These are phyloP conservation scores for Saksenaea vasiformis DNA, from an alignment of 371 early-diverging fungal genomes.

Conservation along the genomic window DNA sequence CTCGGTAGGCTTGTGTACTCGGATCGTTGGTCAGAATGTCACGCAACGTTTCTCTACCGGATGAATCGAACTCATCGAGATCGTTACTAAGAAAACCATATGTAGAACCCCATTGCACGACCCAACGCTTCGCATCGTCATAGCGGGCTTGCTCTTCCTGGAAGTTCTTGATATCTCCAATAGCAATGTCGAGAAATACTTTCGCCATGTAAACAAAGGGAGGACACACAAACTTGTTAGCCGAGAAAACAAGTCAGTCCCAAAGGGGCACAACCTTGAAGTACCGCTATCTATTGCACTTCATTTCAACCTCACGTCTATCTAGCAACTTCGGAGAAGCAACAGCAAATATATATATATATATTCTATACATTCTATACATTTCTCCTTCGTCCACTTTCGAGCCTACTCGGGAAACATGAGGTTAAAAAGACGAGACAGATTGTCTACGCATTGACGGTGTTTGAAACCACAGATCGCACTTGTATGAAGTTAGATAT, in stretches of 20 bases:
- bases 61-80: conserved; percentile 27
- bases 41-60: conserved; percentile 43
- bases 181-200: conserved; percentile 51
- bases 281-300: not conserved
- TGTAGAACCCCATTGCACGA: conserved; percentile 40
- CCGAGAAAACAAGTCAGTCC: not conserved
- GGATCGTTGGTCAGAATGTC: conserved; percentile 47
- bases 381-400: not conserved
- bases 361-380: not conserved
- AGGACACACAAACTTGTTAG: too few species aligned
- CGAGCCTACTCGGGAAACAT: too few species aligned
- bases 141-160: conserved; percentile 30
- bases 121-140: conserved; percentile 40
- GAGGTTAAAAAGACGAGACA: too few species aligned
- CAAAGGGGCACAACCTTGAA: not conserved
- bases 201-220: conserved; percentile 1
- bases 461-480: too few species aligned
- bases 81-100: conserved; percentile 44
- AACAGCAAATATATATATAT: too few species aligned
- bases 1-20: conserved; percentile 32
- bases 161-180: conserved; percentile 43
- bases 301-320: not conserved
- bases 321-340: too few species aligned
- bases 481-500: too few species aligned
- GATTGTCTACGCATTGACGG: too few species aligned